Conservation (phyloP, 805 yeast genomes). For the Allodekkera sacchari region DNA sequence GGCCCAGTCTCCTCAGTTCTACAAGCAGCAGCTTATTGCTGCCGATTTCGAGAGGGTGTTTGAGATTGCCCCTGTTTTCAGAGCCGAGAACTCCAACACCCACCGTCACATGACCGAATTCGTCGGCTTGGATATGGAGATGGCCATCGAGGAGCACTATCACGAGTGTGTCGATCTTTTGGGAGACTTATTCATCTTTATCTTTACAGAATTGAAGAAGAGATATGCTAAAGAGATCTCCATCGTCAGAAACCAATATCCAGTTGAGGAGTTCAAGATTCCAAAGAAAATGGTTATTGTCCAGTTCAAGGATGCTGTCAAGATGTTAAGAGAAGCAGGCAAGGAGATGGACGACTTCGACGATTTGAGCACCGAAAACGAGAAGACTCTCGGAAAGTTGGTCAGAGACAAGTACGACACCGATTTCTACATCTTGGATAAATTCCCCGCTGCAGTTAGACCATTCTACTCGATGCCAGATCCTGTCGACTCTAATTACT, state of each 20-base stretch:
- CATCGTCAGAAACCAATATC: conserved; percentile 85
- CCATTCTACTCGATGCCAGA: conserved; percentile 99
- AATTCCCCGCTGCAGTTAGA: conserved; percentile 93
- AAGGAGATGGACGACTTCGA: conserved; percentile 80
- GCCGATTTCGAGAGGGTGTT: conserved; percentile 95
- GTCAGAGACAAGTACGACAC: conserved; percentile 93
- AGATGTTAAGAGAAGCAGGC: conserved; percentile 79
- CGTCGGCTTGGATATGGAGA: conserved; percentile 93
- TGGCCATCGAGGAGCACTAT: conserved; percentile 97
- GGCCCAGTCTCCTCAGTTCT: conserved; percentile 97
- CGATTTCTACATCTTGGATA: conserved; percentile 95
- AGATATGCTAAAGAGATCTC: conserved; percentile 83
- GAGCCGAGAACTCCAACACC: conserved; percentile 98
- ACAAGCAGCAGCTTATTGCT: conserved; percentile 96
- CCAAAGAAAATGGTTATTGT: conserved; percentile 90
- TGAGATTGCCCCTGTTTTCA: conserved; percentile 95
- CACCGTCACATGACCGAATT: conserved; percentile 99
- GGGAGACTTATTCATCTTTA: conserved; percentile 67
- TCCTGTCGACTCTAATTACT: conserved; percentile 81
- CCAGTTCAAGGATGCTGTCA: conserved; percentile 86
- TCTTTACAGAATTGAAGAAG: conserved; percentile 73
- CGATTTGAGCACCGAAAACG: conserved; percentile 90
- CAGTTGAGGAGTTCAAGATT: conserved; percentile 93
- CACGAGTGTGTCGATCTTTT: conserved; percentile 71
- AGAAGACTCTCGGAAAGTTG: conserved; percentile 82